phyloP scores from a whole-genome alignment of 2,329 filamentous ascomycete genomes.

The Dactylellina drechsleri region DNA sequence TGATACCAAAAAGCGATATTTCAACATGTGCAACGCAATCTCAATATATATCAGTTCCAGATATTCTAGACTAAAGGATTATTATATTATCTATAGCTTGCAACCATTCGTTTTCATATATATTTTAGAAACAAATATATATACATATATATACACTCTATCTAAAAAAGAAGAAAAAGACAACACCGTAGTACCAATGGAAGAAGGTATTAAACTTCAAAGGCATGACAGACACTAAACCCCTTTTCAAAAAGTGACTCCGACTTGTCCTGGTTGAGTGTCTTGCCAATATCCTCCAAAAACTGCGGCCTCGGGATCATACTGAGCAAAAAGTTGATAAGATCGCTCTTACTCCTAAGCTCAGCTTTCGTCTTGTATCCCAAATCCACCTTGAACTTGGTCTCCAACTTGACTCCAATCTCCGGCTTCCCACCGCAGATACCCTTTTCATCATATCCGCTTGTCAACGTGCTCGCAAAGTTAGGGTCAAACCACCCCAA shows the following conservation, averaged over 20 bases:
- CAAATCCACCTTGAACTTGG: conserved; percentile 10
- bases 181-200: no score
- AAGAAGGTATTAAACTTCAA: no score
- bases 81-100: background rate
- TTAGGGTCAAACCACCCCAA: conserved; percentile 29
- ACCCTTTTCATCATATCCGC: conserved; percentile 11
- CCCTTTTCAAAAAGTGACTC: no score
- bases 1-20: background rate
- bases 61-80: no score
- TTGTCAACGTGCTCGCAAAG: background rate
- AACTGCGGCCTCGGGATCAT: background rate
- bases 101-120: no score
- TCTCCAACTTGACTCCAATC: conserved; percentile 23
- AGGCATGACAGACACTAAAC: no score
- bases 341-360: background rate
- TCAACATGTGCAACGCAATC: background rate
- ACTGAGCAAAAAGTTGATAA: background rate
- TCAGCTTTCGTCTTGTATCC: background rate
- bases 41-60: background rate
- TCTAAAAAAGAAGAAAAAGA: no score
- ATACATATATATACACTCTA: no score
- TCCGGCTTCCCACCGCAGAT: conserved; percentile 15
- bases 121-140: background rate
- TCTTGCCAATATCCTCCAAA: background rate
- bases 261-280: background rate